phyloP scores from a whole-genome alignment of 2,329 filamentous ascomycete genomes.

The Dactylellina sp. region DNA sequence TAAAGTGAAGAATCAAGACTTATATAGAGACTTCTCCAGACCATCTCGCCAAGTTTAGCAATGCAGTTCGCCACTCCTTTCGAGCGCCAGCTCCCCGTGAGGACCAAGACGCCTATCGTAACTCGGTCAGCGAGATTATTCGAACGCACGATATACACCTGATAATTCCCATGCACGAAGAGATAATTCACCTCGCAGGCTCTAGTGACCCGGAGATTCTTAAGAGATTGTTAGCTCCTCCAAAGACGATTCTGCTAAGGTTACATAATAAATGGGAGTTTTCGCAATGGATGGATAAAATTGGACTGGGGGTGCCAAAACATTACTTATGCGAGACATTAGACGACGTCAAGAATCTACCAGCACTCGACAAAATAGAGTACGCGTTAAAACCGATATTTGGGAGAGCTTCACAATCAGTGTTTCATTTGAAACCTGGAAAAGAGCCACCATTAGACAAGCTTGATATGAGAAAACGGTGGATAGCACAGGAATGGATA shows the following conservation, averaged over 20 bases:
- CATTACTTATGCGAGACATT: conserved; percentile 60
- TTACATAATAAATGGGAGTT: conserved; percentile 62
- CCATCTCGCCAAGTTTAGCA: conserved; percentile 60
- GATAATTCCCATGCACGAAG: conserved; percentile 62
- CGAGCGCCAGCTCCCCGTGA: conserved; percentile 58
- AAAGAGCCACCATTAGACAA: conserved; percentile 28
- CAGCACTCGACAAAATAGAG: conserved; percentile 56
- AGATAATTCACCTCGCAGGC: conserved; percentile 61
- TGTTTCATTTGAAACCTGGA: conserved; percentile 57
- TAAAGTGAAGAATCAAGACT: neutral
- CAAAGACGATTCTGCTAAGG: conserved; percentile 59
- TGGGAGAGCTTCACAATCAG: conserved; percentile 59
- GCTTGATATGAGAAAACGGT: conserved; percentile 56
- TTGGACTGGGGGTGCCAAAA: conserved; percentile 60
- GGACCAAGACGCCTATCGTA: conserved; percentile 57
- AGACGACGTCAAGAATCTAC: conserved; percentile 56
- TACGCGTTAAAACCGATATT: conserved; percentile 62
- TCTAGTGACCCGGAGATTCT: conserved; percentile 59
- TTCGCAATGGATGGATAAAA: conserved; percentile 57
- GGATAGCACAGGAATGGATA: conserved; percentile 62
- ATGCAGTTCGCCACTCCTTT: conserved; percentile 56
- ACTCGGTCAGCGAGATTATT: conserved; percentile 54
- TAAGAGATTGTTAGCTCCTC: conserved; percentile 60
- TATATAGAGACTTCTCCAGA: conserved; percentile 12
- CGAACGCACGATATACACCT: conserved; percentile 58